Evolutionary conservation across 129 eudicot species (phyloP).

Genomic region (Logfia minima): DNA sequence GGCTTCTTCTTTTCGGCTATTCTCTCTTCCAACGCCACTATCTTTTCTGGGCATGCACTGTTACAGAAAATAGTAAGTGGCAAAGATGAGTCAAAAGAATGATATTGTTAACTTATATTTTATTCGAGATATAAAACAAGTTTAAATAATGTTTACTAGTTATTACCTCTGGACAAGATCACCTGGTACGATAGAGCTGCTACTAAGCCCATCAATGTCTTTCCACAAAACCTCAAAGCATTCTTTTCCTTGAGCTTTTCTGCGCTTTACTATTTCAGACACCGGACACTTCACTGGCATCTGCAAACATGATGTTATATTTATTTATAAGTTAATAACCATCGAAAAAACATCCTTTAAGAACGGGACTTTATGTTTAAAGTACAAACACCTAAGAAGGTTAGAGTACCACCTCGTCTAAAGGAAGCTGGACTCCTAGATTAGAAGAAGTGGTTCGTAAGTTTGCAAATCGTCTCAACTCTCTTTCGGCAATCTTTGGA

Average conservation of each 20-base stretch:
- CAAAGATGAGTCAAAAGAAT: not conserved
- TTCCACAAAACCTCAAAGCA: slow-evolving; percentile 93
- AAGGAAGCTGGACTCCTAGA: slow-evolving; percentile 57
- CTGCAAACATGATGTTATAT: slow-evolving; percentile 33
- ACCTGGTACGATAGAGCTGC: slow-evolving; percentile 80
- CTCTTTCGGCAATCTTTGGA: slow-evolving; percentile 96
- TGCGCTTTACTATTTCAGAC: slow-evolving; percentile 65
- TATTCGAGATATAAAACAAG: not conserved
- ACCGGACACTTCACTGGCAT: slow-evolving; percentile 89
- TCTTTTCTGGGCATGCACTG: slow-evolving; percentile 93
- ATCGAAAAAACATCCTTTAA: not conserved
- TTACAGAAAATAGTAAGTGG: not conserved
- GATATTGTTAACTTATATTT: not conserved
- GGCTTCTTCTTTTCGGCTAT: slow-evolving; percentile 62
- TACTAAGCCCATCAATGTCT: slow-evolving; percentile 56
- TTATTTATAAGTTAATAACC: slow-evolving; percentile 1
- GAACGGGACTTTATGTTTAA: not conserved
- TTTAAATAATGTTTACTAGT: slow-evolving; percentile 23
- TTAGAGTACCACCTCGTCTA: slow-evolving; percentile 52
- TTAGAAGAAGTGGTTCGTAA: slow-evolving; percentile 61
- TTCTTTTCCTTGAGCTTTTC: slow-evolving; percentile 73
- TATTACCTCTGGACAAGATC: slow-evolving; percentile 80
- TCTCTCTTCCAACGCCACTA: slow-evolving; percentile 65
- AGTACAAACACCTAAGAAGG: slow-evolving; percentile 12
- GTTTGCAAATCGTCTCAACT: slow-evolving; percentile 71